A percentile compares a stretch with the other conserved stretches of the same genome.
phyloP scores from a whole-genome alignment of 1,139 yeast species.

The Geotrichum aggregatum region DNA sequence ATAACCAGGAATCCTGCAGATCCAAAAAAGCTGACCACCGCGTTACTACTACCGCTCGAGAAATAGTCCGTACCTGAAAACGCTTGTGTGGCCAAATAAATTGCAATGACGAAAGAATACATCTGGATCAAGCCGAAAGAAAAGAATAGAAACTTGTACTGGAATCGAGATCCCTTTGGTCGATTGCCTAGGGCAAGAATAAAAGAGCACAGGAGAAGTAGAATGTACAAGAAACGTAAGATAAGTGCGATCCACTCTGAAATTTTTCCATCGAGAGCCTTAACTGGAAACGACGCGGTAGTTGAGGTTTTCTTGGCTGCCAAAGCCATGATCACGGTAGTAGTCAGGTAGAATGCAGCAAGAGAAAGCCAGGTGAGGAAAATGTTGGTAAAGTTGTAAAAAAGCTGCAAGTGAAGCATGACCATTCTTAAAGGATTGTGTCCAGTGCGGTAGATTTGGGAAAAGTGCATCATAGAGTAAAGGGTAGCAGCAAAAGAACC shows the following conservation, averaged over 20 bases:
- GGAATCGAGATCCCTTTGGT: slow-evolving; percentile 41
- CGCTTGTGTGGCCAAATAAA: slow-evolving; percentile 40
- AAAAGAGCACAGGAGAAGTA: slow-evolving; percentile 40
- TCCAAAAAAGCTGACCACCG: slow-evolving; percentile 35
- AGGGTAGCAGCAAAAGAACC: slow-evolving; percentile 96
- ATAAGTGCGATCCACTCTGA: slow-evolving; percentile 38
- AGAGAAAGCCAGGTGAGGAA: slow-evolving; percentile 77
- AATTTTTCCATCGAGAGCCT: slow-evolving; percentile 10
- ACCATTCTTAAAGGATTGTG: slow-evolving; percentile 70
- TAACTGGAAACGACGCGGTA: slow-evolving; percentile 13
- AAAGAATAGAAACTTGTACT: slow-evolving; percentile 36
- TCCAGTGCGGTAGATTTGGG: slow-evolving; percentile 68
- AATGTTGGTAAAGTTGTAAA: slow-evolving; percentile 66
- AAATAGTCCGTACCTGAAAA: slow-evolving; percentile 26
- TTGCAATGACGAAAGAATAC: slow-evolving; percentile 40
- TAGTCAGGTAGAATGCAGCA: slow-evolving; percentile 76
- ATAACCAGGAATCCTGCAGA: slow-evolving; percentile 50
- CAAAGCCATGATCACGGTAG: slow-evolving; percentile 46
- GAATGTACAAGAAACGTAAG: slow-evolving; percentile 38
- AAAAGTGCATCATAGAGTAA: slow-evolving; percentile 71
- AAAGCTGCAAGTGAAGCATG: slow-evolving; percentile 68
- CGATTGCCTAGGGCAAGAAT: slow-evolving; percentile 44
- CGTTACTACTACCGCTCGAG: slow-evolving; percentile 23
- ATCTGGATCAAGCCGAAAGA: slow-evolving; percentile 42
- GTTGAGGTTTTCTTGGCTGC: slow-evolving; percentile 35